Evolutionary conservation across 768 basidiomycete species (phyloP), one percentile per base, ranked within the genome.

Genomic region (Kondoa malvinella): DNA sequence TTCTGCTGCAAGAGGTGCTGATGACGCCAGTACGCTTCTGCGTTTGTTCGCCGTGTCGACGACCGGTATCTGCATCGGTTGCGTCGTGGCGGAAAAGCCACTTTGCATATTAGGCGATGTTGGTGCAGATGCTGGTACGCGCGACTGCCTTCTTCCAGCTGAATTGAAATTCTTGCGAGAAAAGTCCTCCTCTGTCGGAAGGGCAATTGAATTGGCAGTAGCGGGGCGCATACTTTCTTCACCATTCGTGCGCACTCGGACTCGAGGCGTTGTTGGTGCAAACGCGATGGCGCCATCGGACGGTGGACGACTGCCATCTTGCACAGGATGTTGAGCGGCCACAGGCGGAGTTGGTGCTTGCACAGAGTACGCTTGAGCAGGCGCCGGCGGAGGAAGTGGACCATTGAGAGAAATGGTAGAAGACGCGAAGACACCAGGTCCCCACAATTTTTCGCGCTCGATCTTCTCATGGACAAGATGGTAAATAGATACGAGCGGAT

Each of bases 401-500:
- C 76, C 76, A 1, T 69, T 73, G 34, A 81, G 67, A 4, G 79
- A 79, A 14, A 92, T 78, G 75, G 92, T 90, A 0, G 92, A 95
- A 66, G 84, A 87, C 1, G 95, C 95, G 77, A 99, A 99, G 70
- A 88, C 85, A 2, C 92, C 92, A 0, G 86, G 86, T 0, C 94
- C 95, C 77, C 92, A 97, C 4, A 99, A 88, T 64, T 83, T 82
- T 73, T 99, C 95, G 66, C 95, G 81, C 75, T 97, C 92, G 74
- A 92, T 81, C 81, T 96, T 97, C 80, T 99, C 95, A 65, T 89
- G 81, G 2, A 92, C 88, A 25, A 99, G 84, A 79, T 86, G 96
- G 77, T 99, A 99, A 79, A 99, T 96, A 32, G 92, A 90, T 59
- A 97, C 83, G 30, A 99, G 82, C 0, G 91, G 92, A 76, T 96